Conservation (phyloP, 139 green algal species). For the Coccomyxa sp. region DNA sequence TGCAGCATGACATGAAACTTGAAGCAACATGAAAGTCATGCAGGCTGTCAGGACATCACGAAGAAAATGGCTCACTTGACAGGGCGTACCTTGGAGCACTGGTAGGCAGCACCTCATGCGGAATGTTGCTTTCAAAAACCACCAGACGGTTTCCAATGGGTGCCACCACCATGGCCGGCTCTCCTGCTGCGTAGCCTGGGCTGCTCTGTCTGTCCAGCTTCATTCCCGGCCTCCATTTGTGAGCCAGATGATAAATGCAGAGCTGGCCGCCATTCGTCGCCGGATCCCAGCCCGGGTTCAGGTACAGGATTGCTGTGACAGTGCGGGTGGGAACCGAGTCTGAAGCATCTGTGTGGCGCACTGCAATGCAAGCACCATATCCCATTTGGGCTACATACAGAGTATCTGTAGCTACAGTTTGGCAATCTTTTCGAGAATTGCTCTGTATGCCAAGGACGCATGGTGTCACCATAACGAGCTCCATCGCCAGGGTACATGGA, state of each 20-base stretch:
- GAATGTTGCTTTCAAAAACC: slow-evolving; percentile 55
- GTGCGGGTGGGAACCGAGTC: neutral
- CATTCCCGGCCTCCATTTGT: too few species aligned
- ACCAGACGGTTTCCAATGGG: slow-evolving; percentile 53
- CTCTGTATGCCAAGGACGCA: too few species aligned
- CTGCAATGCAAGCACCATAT: neutral
- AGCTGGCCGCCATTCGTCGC: neutral
- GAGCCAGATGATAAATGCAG: neutral
- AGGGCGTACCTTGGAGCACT: too few species aligned
- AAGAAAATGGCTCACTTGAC: neutral
- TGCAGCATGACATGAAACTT: neutral
- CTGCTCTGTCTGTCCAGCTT: too few species aligned
- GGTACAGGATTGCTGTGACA: neutral
- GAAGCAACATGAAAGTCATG: neutral
- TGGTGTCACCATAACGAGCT: neutral
- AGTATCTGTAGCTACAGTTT: too few species aligned
- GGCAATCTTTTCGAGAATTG: too few species aligned
- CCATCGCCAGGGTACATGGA: neutral
- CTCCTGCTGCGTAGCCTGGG: neutral
- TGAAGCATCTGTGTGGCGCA: neutral
- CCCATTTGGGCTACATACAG: too few species aligned
- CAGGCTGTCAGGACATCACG: neutral
- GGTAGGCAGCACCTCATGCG: slow-evolving; percentile 68
- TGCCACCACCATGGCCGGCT: slow-evolving; percentile 28
- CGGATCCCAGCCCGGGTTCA: neutral